A percentile compares a stretch with the other conserved stretches of the same genome.
Conservation (phyloP, 495 filamentous ascomycete genomes). For the Bryoglossum gracile region DNA sequence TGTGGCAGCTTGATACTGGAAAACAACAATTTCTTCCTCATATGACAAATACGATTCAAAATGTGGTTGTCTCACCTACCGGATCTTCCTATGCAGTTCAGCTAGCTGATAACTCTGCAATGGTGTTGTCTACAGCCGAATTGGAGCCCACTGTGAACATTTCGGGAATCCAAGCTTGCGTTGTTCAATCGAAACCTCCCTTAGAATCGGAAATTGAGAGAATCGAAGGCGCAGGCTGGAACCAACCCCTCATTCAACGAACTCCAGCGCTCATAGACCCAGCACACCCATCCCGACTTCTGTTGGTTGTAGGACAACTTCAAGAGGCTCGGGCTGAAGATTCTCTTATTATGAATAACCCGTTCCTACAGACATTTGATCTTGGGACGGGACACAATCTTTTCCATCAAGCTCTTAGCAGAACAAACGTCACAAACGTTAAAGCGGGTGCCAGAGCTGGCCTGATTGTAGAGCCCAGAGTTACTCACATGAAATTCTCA, state of each 20-base stretch:
- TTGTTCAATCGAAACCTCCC: conserved; percentile 13
- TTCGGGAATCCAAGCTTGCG: conserved; percentile 64
- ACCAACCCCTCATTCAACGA: conserved; percentile 36
- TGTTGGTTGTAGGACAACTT: conserved; percentile 46
- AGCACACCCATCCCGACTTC: conserved; percentile 46
- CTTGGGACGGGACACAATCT: conserved; percentile 63
- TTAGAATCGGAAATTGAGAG: conserved; percentile 13
- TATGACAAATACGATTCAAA: conserved; percentile 73
- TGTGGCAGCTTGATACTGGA: conserved; percentile 93
- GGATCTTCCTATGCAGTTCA: conserved; percentile 76
- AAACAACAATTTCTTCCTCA: conserved; percentile 77
- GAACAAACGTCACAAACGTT: conserved; percentile 77
- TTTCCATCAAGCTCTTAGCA: conserved; percentile 75
- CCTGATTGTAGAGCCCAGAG: conserved; percentile 62
- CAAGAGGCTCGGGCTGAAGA: conserved; percentile 29
- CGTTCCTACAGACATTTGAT: conserved; percentile 78
- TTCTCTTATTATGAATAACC: conserved; percentile 30
- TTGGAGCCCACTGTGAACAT: conserved; percentile 72
- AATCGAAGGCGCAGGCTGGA: conserved; percentile 29
- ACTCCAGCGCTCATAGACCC: conserved; percentile 50
- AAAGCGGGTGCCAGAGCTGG: conserved; percentile 64
- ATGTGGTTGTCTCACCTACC: conserved; percentile 68
- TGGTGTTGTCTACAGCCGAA: conserved; percentile 84
- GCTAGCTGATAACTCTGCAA: conserved; percentile 82
- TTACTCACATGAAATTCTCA: conserved; percentile 64